phyloP scores from a whole-genome alignment of 2,329 filamentous ascomycete species.

The Rugonectria rugulosa region DNA sequence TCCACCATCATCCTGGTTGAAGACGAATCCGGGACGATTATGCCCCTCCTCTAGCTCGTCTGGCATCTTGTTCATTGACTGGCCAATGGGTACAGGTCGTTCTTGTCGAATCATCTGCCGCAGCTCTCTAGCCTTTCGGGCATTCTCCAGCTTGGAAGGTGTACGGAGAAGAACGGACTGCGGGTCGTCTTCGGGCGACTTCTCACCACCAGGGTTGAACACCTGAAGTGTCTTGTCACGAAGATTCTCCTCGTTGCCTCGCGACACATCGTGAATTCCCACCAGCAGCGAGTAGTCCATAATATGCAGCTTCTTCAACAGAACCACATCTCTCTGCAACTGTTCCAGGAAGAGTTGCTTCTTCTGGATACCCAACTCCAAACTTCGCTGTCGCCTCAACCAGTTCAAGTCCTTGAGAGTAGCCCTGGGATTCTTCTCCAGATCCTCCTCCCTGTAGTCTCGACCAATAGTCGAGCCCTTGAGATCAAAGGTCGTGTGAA shows the following conservation, averaged over 20 bases:
- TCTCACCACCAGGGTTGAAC: slow-evolving; percentile 86
- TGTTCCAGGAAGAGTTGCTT: slow-evolving; percentile 89
- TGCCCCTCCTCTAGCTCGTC: slow-evolving; percentile 83
- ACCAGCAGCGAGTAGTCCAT: slow-evolving; percentile 99
- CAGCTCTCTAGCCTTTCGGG: slow-evolving; percentile 88
- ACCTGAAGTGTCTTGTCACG: slow-evolving; percentile 89
- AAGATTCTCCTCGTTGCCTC: slow-evolving; percentile 95
- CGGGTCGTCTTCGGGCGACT: slow-evolving; percentile 62
- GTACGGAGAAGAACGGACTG: slow-evolving; percentile 80
- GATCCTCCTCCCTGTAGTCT: slow-evolving; percentile 87
- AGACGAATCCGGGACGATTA: slow-evolving; percentile 75
- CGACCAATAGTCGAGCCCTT: slow-evolving; percentile 96
- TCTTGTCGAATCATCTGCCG: slow-evolving; percentile 92
- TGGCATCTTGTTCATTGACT: slow-evolving; percentile 85
- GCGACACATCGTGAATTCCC: slow-evolving; percentile 88
- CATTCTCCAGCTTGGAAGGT: slow-evolving; percentile 91
- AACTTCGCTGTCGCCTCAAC: slow-evolving; percentile 82
- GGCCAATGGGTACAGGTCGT: slow-evolving; percentile 90
- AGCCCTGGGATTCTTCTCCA: slow-evolving; percentile 88
- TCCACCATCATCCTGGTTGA: slow-evolving; percentile 93
- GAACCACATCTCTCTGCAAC: slow-evolving; percentile 83
- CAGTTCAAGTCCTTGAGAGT: slow-evolving; percentile 98
- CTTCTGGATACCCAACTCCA: slow-evolving; percentile 90
- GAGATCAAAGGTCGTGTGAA: slow-evolving; percentile 95
- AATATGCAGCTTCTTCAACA: slow-evolving; percentile 89